A percentile compares a stretch with the other conserved stretches of the same genome.
Conservation (phyloP, 768 basidiomycete species). For the Boletus pseudopeckii region DNA sequence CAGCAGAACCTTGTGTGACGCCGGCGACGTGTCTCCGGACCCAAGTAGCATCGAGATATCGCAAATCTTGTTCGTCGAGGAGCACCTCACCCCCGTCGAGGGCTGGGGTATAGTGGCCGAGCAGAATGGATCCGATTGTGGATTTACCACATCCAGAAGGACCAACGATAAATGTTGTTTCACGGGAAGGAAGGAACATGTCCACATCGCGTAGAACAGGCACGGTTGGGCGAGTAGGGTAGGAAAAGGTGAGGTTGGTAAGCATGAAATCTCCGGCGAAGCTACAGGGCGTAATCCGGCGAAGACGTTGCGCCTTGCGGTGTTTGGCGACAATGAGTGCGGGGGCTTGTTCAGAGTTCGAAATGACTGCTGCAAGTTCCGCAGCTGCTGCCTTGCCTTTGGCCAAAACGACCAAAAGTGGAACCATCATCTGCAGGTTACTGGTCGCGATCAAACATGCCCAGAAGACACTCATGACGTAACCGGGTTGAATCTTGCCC, state of each 20-base stretch:
- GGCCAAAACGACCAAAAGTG: slow-evolving; percentile 65
- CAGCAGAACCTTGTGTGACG: slow-evolving; percentile 74
- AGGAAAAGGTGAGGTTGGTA: slow-evolving; percentile 60
- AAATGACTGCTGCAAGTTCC: slow-evolving; percentile 23
- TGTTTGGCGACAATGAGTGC: slow-evolving; percentile 20
- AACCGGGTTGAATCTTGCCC: slow-evolving; percentile 63
- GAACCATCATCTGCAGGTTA: slow-evolving; percentile 85
- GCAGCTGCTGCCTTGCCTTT: slow-evolving; percentile 55
- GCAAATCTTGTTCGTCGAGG: slow-evolving; percentile 80
- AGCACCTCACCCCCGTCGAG: slow-evolving; percentile 54
- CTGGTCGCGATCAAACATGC: slow-evolving; percentile 88
- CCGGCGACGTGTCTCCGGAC: slow-evolving; percentile 66
- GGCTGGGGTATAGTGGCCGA: slow-evolving; percentile 70
- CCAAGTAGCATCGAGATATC: slow-evolving; percentile 70
- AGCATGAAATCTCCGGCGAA: slow-evolving; percentile 73
- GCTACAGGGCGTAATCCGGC: slow-evolving; percentile 60
- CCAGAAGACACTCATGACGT: slow-evolving; percentile 98
- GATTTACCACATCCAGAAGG: slow-evolving; percentile 78
- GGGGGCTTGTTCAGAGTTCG: slow-evolving; percentile 35
- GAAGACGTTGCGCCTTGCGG: slow-evolving; percentile 35
- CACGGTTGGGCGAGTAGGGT: slow-evolving; percentile 65
- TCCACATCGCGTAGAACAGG: slow-evolving; percentile 56
- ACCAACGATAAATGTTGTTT: slow-evolving; percentile 80
- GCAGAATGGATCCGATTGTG: slow-evolving; percentile 59
- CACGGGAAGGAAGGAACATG: slow-evolving; percentile 66